These are phyloP conservation scores for Exophiala alcalophila DNA, from an alignment of 2,329 filamentous ascomycete genomes.

Conservation along the genomic window DNA sequence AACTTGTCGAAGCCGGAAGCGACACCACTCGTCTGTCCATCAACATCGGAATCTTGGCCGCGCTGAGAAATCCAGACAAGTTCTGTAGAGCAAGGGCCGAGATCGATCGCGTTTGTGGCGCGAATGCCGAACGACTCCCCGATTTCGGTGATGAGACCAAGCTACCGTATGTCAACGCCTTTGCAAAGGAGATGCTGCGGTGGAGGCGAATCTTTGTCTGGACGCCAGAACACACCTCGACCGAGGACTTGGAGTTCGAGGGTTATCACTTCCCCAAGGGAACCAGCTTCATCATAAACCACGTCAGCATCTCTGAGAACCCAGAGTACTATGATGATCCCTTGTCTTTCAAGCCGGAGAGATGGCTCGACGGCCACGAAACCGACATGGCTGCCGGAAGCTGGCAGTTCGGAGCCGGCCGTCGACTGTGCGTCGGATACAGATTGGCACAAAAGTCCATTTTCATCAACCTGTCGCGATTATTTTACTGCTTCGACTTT, in stretches of 20 bases:
- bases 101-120: slow-evolving; percentile 25
- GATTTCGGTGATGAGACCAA: slow-evolving; percentile 29
- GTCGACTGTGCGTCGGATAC: slow-evolving; percentile 39
- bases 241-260: slow-evolving; percentile 33
- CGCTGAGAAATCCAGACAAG: slow-evolving; percentile 30
- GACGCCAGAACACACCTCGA: slow-evolving; percentile 31
- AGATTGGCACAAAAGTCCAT: slow-evolving; percentile 34
- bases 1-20: slow-evolving; percentile 44
- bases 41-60: slow-evolving; percentile 36
- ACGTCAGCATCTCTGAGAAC: slow-evolving; percentile 32
- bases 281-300: slow-evolving; percentile 36
- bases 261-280: slow-evolving; percentile 34
- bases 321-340: slow-evolving; percentile 33
- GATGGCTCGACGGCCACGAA: slow-evolving; percentile 40
- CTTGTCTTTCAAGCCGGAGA: slow-evolving; percentile 35
- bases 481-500: slow-evolving; percentile 34
- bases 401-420: slow-evolving; percentile 38
- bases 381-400: slow-evolving; percentile 33
- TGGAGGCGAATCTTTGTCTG: slow-evolving; percentile 34
- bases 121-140: slow-evolving; percentile 26
- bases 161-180: slow-evolving; percentile 32
- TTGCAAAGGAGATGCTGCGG: slow-evolving; percentile 34
- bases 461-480: slow-evolving; percentile 35
- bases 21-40: slow-evolving; percentile 45
- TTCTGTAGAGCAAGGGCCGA: slow-evolving; percentile 30